These are phyloP conservation scores for Haematococcus sp. DNA, from an alignment of 139 green algal genomes.

Conservation along the genomic window DNA sequence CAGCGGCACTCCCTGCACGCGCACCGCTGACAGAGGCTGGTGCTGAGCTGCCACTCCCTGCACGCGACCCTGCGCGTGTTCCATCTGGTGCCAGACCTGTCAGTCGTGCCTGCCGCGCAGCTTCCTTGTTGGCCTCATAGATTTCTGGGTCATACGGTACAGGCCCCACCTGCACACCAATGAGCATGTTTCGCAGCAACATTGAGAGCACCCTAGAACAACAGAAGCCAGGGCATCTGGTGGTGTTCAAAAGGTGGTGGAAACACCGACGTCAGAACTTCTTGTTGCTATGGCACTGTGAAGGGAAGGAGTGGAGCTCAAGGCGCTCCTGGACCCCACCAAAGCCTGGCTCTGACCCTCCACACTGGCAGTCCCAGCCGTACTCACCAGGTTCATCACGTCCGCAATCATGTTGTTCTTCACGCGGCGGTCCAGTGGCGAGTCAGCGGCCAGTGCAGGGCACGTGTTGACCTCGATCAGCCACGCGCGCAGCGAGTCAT, in stretches of 20 bases:
- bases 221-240: too few species aligned
- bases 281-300: too few species aligned
- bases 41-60: neutral
- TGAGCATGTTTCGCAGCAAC: neutral
- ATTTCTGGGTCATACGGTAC: slow-evolving; percentile 39
- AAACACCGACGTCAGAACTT: too few species aligned
- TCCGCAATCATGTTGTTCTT: slow-evolving; percentile 48
- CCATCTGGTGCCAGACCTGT: slow-evolving; percentile 17
- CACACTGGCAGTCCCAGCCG: neutral
- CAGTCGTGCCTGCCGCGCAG: slow-evolving; percentile 31
- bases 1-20: too few species aligned
- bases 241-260: too few species aligned
- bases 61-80: neutral
- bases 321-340: too few species aligned
- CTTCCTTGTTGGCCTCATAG: slow-evolving; percentile 29
- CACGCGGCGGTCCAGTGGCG: slow-evolving; percentile 36
- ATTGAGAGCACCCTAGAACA: too few species aligned
- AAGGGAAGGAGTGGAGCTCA: too few species aligned
- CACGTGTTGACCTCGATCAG: slow-evolving; percentile 66
- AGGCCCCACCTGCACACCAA: slow-evolving; percentile 27
- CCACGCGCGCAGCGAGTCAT: slow-evolving; percentile 41
- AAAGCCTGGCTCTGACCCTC: too few species aligned
- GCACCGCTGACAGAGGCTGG: neutral
- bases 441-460: slow-evolving; percentile 41
- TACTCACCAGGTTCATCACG: slow-evolving; percentile 47